These are phyloP conservation scores for Noccaea caerulescens DNA, from an alignment of 345 rosid genomes.

Conservation along the genomic window DNA sequence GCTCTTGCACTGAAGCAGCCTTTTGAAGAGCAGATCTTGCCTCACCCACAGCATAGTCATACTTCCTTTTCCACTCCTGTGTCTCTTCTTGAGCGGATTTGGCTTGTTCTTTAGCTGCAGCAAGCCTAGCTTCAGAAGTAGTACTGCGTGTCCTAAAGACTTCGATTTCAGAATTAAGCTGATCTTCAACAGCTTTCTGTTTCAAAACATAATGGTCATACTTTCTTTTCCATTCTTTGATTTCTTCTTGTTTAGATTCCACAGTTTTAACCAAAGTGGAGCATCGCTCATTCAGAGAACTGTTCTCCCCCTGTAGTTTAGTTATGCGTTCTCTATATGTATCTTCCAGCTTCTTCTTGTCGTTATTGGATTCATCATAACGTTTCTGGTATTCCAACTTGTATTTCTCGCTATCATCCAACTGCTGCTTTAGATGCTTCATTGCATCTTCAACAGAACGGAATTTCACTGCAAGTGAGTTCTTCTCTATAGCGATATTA, in stretches of 20 bases:
- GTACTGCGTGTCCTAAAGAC: slow-evolving; percentile 78
- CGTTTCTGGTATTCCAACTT: slow-evolving; percentile 88
- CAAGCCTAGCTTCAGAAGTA: slow-evolving; percentile 94
- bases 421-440: slow-evolving; percentile 72
- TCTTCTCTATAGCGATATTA: slow-evolving; percentile 82
- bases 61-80: slow-evolving; percentile 92
- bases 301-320: slow-evolving; percentile 74
- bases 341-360: slow-evolving; percentile 89
- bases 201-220: slow-evolving; percentile 66
- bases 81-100: slow-evolving; percentile 92
- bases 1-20: slow-evolving; percentile 84
- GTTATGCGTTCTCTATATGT: slow-evolving; percentile 71
- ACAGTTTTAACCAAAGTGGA: slow-evolving; percentile 71
- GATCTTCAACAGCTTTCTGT: slow-evolving; percentile 81
- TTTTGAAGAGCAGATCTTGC: slow-evolving; percentile 92
- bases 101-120: slow-evolving; percentile 92
- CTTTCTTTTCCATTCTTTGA: slow-evolving; percentile 74
- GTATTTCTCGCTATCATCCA: slow-evolving; percentile 84
- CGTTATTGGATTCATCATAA: slow-evolving; percentile 90
- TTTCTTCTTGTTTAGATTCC: slow-evolving; percentile 77
- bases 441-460: slow-evolving; percentile 87
- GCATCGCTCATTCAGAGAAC: slow-evolving; percentile 81
- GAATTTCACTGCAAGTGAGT: slow-evolving; percentile 72
- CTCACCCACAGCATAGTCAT: slow-evolving; percentile 81
- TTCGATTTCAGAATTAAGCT: slow-evolving; percentile 72